Base-by-base conservation (phyloP, 441 rosid species). In the Populus hybrid region DNA sequence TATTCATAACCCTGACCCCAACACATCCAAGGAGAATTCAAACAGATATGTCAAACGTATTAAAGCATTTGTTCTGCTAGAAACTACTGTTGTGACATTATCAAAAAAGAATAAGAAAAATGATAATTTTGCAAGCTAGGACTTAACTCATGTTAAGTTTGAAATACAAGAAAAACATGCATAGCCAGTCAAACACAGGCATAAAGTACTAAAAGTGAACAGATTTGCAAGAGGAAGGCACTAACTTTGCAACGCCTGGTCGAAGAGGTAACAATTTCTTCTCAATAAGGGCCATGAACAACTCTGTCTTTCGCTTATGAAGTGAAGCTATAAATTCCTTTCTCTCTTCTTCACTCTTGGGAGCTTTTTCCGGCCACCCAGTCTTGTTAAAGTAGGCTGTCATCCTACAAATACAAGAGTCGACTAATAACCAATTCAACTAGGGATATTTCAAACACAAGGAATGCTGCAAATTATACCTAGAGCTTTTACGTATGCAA, bases 251-350 rank as follows among this genome's bases (percentile, higher is more conserved):
- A 79, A 94, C 95, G 46, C 99, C 98, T 0, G 97, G 98, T n/a
- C 97, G 92, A 83, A 94, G 93, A 40, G 98, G 99, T 65, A 94
- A 89, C 84, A 95, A 73, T 79, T 89, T 89, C 84, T 95, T 92
- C 87, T 94, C 95, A 5, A 92, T 91, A 21, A 95, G 97, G 77
- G 77, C 92, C 99, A 95, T 95, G 87, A 95, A 95, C 82, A 95
- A 80, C 84, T 90, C 92, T 16, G 98, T 94, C 83, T 92, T 95
- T 69, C 91, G 82, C 82, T 91, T 94, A 81, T 95, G 99, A 82
- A 95, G 97, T 3, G 91, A 87, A 81, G 95, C 97, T 79, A 95
- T 87, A 87, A 92, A 95, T 77, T 79, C 87, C 85, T 95, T 95
- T 77, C 95, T 88, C 82, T 91, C 98, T 74, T 81, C 93, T 85